Base-by-base conservation (phyloP, 2,329 filamentous ascomycete species). In the Bipolaris zeicola region DNA sequence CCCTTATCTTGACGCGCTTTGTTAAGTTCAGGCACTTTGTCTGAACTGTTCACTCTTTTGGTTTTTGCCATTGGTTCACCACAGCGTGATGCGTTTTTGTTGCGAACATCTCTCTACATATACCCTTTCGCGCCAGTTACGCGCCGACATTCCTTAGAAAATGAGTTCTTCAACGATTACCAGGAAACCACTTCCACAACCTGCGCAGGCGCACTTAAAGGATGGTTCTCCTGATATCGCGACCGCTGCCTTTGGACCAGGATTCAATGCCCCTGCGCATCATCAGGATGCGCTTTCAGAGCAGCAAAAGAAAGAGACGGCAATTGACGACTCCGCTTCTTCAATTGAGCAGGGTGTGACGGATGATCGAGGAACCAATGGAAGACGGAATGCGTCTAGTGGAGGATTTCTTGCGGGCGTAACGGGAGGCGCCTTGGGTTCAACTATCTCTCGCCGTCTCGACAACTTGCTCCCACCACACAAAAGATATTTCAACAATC, bases 401-500 rank as follows among this genome's bases (percentile, higher is more conserved):
- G 43, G 20, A 14, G 42, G 22, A 11, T 20, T 45, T 14, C n/a
- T 63, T 37, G 34, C 62, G 22, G 65, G 60, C 41, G 52, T 58
- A 38, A 59, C 41, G 20, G 54, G 64, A 26, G 41, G 49, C 11
- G 5, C 22, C 26, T 43, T 58, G 58, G 37, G 52, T 55, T 73
- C 69, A 65, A 57, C 69, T 7, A 39, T 72, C n/a, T 61, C 66
- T 26, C 66, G 69, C 50, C 66, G 64, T 52, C 72, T 78, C 31
- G 70, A 79, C 60, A 65, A 65, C 34, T 43, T 75, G 8, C 55
- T 79, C 4, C 76, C 77, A 7, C 73, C 74, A 5, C 71, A 78
- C 42, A 74, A 64, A 52, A 70, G 64, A 38, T 80, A 79, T 50
- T 52, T 79, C 43, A 75, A 77, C 43, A 74, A 77, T 7, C 68